phyloP scores from a whole-genome alignment of 108 stramenopile genomes.

The Conticribra weissflogii region DNA sequence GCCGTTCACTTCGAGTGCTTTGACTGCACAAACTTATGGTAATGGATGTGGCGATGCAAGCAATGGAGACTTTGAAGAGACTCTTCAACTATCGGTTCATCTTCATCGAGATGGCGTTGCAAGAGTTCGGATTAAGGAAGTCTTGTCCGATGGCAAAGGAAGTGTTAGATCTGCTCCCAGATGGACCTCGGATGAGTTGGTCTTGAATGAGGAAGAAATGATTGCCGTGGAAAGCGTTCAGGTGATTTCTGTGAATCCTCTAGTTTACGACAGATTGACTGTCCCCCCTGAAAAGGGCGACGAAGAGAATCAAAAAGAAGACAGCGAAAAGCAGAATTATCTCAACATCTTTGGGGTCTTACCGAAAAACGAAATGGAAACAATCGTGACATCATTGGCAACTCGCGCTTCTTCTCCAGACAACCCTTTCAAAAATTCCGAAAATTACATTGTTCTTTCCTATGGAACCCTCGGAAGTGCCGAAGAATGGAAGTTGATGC shows the following conservation, averaged over 20 bases:
- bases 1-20: constrained; percentile 57
- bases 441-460: constrained; percentile 44
- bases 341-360: not conserved
- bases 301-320: not conserved
- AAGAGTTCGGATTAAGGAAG: constrained; percentile 80
- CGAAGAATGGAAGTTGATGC: constrained; percentile 56
- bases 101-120: constrained; percentile 80
- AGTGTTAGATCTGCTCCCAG: constrained; percentile 54
- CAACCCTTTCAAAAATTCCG: not conserved
- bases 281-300: too few relatives aligned
- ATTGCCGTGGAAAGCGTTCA: constrained; percentile 51
- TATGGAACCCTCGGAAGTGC: constrained; percentile 17
- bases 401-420: constrained; percentile 7
- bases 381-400: constrained; percentile 27
- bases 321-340: not conserved
- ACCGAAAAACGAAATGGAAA: constrained; percentile 3
- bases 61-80: constrained; percentile 47
- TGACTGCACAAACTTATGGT: constrained; percentile 37
- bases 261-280: too few relatives aligned
- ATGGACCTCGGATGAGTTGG: constrained; percentile 86
- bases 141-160: constrained; percentile 44
- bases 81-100: constrained; percentile 65
- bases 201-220: constrained; percentile 75
- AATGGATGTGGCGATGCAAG: constrained; percentile 11
- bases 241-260: constrained; percentile 21